Percentiles rank a stretch among this genome's conserved stretches.
These are phyloP conservation scores for Comarum palustre DNA, from an alignment of 306 rosid genomes.

Conservation along the genomic window DNA sequence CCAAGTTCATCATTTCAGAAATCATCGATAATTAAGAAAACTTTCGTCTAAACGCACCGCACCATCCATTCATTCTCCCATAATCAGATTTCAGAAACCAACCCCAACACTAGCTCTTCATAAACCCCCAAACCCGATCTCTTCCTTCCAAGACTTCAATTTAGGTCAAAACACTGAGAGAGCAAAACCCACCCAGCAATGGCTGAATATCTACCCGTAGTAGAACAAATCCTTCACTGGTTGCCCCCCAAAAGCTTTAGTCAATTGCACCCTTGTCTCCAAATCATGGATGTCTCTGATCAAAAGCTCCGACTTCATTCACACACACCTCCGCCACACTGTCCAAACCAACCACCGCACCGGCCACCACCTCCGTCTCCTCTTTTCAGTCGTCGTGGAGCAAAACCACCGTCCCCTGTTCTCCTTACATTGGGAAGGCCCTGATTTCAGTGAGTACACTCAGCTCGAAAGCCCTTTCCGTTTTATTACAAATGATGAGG, in stretches of 20 bases:
- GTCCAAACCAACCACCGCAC: not conserved
- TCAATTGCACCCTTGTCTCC: not conserved
- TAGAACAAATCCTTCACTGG: not conserved
- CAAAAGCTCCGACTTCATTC: not conserved
- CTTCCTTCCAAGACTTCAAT: not conserved
- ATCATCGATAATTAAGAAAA: too few relatives aligned
- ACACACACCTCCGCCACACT: not conserved
- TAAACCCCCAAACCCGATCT: not conserved
- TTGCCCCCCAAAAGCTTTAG: not conserved
- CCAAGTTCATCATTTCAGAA: too few relatives aligned
- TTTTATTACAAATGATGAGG: not conserved
- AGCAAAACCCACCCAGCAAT: not conserved
- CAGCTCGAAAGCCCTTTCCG: not conserved
- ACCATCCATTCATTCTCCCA: too few relatives aligned
- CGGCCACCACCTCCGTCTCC: constrained; percentile 3
- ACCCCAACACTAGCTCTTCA: not conserved
- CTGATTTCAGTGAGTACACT: constrained; percentile 1
- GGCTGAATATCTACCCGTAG: not conserved
- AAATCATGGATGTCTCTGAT: not conserved
- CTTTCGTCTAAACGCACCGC: too few relatives aligned
- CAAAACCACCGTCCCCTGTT: not conserved
- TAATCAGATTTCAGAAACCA: too few relatives aligned
- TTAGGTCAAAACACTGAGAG: not conserved
- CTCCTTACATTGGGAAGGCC: not conserved
- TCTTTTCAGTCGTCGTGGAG: not conserved